Evolutionary conservation across 2,329 filamentous ascomycete species (phyloP).

Genomic region (Xylaria sp.): DNA sequence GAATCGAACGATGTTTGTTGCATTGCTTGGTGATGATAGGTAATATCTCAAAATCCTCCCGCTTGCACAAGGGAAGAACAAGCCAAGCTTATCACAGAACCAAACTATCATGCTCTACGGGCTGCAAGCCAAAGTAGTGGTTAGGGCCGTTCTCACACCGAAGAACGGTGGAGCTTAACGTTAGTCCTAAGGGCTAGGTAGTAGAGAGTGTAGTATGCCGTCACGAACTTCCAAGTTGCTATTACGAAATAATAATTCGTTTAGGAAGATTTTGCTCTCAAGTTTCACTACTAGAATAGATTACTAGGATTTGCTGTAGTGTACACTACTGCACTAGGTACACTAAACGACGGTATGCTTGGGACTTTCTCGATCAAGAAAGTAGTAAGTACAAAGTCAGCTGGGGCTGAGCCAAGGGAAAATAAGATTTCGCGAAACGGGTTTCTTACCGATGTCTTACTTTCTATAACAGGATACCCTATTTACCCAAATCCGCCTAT

Average conservation of each 20-base stretch:
- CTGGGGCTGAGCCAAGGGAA: not conserved
- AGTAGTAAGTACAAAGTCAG: not conserved
- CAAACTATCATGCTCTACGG: no score
- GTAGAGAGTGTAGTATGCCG: no score
- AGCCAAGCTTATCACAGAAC: no score
- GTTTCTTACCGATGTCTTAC: conserved; percentile 1
- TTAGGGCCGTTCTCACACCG: not conserved
- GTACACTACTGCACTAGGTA: not conserved
- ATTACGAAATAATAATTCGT: not conserved
- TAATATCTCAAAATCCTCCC: not conserved
- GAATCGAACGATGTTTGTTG: not conserved
- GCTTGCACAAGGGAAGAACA: no score
- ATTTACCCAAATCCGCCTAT: not conserved
- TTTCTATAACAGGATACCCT: not conserved
- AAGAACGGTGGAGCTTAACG: not conserved
- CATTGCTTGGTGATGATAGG: not conserved
- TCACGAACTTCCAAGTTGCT: no score
- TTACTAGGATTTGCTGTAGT: not conserved
- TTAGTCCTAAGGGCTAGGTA: no score
- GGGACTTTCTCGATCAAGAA: not conserved
- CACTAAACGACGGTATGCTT: not conserved
- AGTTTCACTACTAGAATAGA: not conserved
- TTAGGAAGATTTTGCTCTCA: not conserved
- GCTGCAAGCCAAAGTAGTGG: no score
- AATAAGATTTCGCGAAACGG: conserved; percentile 8